Evolutionary conservation across 169 alveolate species (phyloP), one percentile per base, ranked within the genome.

Genomic region (Plasmodium coatneyi): DNA sequence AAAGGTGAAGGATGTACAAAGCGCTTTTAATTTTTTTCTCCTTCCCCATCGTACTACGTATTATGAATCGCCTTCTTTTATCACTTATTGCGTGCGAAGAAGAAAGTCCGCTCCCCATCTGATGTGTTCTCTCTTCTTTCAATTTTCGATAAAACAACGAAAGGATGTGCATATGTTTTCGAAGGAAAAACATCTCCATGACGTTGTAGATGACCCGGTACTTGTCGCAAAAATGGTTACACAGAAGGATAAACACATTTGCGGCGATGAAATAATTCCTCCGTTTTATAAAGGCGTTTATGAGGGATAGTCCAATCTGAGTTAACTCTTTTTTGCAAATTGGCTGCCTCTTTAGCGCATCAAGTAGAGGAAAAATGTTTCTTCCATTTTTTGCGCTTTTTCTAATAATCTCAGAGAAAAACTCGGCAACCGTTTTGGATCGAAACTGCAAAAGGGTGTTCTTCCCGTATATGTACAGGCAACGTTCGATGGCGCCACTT

Each of bases 201-300:
- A 87, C 49, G 52, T 87, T 60, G 49, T 87, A 87, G 28, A 66
- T 87, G n/a, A 79, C 60, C 32, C 66, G 78, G 10, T 52, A 16
- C 66, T 79, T 87, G 72, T 76, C 81, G 71, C 82, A 7, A 5
- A 87, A 87, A 34, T 54, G 54, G 46, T 79, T 78, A 78, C 72
- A 60, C 82, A 87, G n/a, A 12, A 14, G 80, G 82, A 66, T 54
- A 66, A 87, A 78, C 46, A 87, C 81, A 25, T 87, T 49, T 30
- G 93, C 74, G 10, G 93, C 93, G 46, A 87, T 49, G 56, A 60
- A 87, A 32, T 78, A 87, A 60, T 76, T 78, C 81, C 30, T 80
- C 72, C 4, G 52, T 79, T 79, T 52, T 56, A 78, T 79, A 19
- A 56, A 87, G 14, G 80, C 49, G 41, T 43, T 28, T 39, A 87